These are phyloP conservation scores for Maudiozyma turicensis DNA, from an alignment of 805 yeast species.

Conservation along the genomic window DNA sequence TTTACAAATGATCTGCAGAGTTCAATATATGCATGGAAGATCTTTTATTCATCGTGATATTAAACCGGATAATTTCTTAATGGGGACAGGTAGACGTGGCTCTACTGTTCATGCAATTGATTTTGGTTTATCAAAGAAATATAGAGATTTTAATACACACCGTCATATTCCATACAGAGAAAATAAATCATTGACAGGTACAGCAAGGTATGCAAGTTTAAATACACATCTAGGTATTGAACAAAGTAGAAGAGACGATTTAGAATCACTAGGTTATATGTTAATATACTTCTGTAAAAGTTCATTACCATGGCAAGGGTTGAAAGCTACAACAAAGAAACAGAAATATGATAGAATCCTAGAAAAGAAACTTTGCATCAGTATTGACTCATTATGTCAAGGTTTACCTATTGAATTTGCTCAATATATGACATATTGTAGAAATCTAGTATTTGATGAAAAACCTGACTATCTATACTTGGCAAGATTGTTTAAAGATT, in stretches of 20 bases:
- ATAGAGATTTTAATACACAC: constrained; percentile 88
- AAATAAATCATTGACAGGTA: constrained; percentile 92
- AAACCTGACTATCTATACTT: constrained; percentile 89
- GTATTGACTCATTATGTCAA: constrained; percentile 75
- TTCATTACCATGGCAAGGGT: constrained; percentile 96
- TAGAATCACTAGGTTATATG: constrained; percentile 91
- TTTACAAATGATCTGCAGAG: constrained; percentile 87
- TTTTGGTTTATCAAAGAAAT: constrained; percentile 89
- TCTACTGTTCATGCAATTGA: constrained; percentile 90
- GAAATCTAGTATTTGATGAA: constrained; percentile 87
- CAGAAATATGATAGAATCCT: constrained; percentile 94
- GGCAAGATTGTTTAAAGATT: constrained; percentile 81
- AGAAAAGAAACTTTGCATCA: constrained; percentile 89
- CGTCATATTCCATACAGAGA: constrained; percentile 93
- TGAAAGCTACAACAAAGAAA: constrained; percentile 92
- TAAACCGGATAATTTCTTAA: constrained; percentile 75
- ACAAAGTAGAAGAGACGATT: constrained; percentile 92
- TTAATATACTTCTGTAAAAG: constrained; percentile 92
- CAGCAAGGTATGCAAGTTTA: constrained; percentile 92
- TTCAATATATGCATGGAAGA: constrained; percentile 91
- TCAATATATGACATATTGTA: constrained; percentile 78
- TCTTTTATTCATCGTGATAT: constrained; percentile 83
- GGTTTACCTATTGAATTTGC: constrained; percentile 90
- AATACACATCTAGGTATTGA: constrained; percentile 96
- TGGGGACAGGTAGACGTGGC: constrained; percentile 91